Conservation (phyloP, 192 early-diverging fungal genomes). For the Linnemannia schmuckeri region DNA sequence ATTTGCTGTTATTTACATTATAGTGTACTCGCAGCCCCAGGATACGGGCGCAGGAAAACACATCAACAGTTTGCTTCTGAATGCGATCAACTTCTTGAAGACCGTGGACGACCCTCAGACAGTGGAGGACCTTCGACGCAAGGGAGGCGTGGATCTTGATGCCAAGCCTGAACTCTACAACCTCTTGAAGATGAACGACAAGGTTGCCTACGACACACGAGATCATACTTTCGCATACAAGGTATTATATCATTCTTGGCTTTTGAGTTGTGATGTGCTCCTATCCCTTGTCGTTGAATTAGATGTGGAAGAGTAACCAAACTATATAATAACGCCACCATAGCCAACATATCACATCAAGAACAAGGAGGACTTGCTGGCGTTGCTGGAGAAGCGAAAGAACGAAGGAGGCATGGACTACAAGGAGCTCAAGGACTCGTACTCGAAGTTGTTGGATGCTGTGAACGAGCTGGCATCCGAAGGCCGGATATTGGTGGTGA, state of each 20-base stretch:
- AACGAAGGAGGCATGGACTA: constrained; percentile 78
- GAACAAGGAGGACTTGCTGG: constrained; percentile 78
- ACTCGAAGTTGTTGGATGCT: constrained; percentile 67
- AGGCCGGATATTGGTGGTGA: constrained; percentile 72
- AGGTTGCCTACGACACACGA: constrained; percentile 70
- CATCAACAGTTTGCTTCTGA: constrained; percentile 66
- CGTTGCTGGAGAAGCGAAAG: constrained; percentile 70
- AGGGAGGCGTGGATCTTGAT: constrained; percentile 68
- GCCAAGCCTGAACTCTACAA: constrained; percentile 67
- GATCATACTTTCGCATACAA: constrained; percentile 79
- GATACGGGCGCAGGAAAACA: constrained; percentile 67
- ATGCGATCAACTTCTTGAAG: constrained; percentile 69
- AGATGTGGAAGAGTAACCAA: neutral
- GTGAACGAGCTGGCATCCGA: constrained; percentile 69
- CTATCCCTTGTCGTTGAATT: neutral
- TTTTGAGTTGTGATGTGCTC: neutral
- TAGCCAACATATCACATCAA: constrained; percentile 80
- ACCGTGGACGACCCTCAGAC: constrained; percentile 72
- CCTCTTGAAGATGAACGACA: constrained; percentile 71
- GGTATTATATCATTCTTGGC: constrained; percentile 29
- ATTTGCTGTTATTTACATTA: neutral
- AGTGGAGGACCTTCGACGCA: constrained; percentile 66
- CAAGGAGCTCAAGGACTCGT: constrained; percentile 82
- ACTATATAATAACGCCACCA: no score
- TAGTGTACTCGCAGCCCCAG: constrained; percentile 69